Base-by-base conservation (phyloP, 202 grass and related monocot genomes). In the Hordeum pubiflorum region DNA sequence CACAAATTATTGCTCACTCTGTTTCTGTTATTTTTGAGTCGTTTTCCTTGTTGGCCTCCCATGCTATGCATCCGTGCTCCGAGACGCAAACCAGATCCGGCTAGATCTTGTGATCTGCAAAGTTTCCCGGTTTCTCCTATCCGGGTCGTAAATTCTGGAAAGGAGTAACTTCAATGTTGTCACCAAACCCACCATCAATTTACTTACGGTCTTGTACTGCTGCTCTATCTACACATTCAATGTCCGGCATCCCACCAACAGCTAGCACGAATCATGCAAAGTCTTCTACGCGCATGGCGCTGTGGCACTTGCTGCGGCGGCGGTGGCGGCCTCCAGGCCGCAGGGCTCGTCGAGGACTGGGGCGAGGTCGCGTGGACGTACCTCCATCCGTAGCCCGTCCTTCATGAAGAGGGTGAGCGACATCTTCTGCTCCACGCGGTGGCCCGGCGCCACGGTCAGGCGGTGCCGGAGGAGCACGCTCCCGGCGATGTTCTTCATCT, bases 381-480 rank as follows among this genome's bases (percentile, higher is more conserved):
- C 94, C 78, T 90, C 84, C 94, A 97, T 93, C 57, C 64, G 61
- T 29, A 97, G 89, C 43, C 94, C 94, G 24, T 90, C 54, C 85
- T 94, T 97, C 94, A 97, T 94, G 82, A 97, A 97, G 29, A 97
- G 83, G 21, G 94, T 97, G 32, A 97, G 91, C 37, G 94, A 97
- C 94, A 97, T 97, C 89, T 97, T 97, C 88, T 97, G 94, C 84
- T 97, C 91, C 39, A 97, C 87, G 74, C 78, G 87, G 83, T 97
- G 94, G 24, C 92, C 92, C 8, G 81, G 54, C n/a, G 81, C 91
- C 8, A 94, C 91, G 10, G 63, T 50, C 3, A 94, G 88, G 66
- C 87, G 82, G 82, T 97, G 92, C n/a, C 94, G 82, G 24, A 97
- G 91, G 41, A 97, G 90, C 84, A 97, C 89, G 77, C 87, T 91